Percentiles rank a stretch among this genome's conserved stretches.
Evolutionary conservation across 2,329 filamentous ascomycete genomes (phyloP).

Genomic region (Thermothelomyces thermophilus): DNA sequence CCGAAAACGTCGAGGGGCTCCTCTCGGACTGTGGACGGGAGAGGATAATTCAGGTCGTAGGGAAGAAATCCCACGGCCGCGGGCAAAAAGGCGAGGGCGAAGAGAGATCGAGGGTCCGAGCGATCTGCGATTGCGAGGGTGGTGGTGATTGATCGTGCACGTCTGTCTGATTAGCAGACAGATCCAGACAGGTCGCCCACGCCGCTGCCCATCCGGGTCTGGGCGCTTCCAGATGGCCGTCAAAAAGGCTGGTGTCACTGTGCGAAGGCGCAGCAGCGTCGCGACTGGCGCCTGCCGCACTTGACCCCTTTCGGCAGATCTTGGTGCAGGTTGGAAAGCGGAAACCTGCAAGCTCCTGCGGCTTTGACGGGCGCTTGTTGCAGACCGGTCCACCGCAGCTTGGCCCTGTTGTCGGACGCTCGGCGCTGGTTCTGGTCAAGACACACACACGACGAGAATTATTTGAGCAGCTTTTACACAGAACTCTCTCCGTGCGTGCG

Average conservation of each 20-base stretch:
- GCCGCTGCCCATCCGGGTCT: conserved; percentile 3
- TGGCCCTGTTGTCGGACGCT: neutral
- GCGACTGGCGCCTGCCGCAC: conserved; percentile 14
- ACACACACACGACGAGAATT: neutral
- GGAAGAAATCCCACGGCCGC: neutral
- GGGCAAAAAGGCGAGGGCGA: neutral
- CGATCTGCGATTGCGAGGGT: conserved; percentile 5
- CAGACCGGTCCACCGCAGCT: neutral
- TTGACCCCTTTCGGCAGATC: conserved; percentile 23
- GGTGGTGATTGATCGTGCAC: conserved; percentile 9
- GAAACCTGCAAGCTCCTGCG: neutral
- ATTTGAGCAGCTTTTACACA: too few relatives aligned
- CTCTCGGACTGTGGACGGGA: neutral
- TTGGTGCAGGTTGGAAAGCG: neutral
- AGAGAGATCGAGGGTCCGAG: neutral
- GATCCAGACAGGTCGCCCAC: neutral
- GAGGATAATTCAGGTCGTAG: neutral
- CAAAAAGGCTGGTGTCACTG: conserved; percentile 13
- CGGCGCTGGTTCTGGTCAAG: neutral
- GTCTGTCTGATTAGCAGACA: conserved; percentile 13
- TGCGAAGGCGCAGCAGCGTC: conserved; percentile 12
- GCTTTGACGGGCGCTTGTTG: conserved; percentile 3
- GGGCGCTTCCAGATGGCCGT: conserved; percentile 17
- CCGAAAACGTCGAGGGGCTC: neutral
- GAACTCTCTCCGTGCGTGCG: neutral